phyloP scores from a whole-genome alignment of 2,329 filamentous ascomycete genomes.

The Penicillium olsonii region DNA sequence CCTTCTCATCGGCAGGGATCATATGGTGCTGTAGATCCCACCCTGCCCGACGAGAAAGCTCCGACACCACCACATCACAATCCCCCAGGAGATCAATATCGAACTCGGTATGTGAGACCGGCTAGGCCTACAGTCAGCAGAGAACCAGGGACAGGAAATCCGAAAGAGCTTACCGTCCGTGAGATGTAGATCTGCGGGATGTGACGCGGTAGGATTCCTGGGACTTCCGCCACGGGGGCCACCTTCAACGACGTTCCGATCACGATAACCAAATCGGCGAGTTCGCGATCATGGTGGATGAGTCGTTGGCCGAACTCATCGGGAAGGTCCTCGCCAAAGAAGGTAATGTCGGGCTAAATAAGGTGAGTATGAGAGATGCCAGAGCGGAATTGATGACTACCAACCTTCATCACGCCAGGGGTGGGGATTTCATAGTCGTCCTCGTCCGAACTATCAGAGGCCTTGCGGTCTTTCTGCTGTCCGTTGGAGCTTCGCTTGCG shows the following conservation, averaged over 20 bases:
- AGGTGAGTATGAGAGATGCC: conserved; percentile 9
- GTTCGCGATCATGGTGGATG: conserved; percentile 75
- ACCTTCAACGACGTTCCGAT: conserved; percentile 97
- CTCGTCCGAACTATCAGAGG: conserved; percentile 59
- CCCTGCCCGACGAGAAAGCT: conserved; percentile 77
- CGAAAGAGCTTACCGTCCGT: conserved; percentile 58
- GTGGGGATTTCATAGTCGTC: conserved; percentile 65
- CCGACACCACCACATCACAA: conserved; percentile 85
- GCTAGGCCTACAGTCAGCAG: conserved; percentile 42
- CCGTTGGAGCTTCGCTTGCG: conserved; percentile 55
- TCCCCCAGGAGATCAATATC: conserved; percentile 96
- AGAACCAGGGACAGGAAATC: background rate
- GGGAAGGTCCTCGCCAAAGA: conserved; percentile 90
- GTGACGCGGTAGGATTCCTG: conserved; percentile 72
- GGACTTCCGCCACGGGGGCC: conserved; percentile 89
- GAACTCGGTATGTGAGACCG: conserved; percentile 87
- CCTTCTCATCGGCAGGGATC: conserved; percentile 67
- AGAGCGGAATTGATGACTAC: conserved; percentile 1
- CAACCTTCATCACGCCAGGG: conserved; percentile 76
- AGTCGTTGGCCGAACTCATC: conserved; percentile 79
- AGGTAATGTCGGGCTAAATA: conserved; percentile 82
- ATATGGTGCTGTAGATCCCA: conserved; percentile 84
- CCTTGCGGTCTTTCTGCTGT: conserved; percentile 54
- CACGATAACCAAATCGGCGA: conserved; percentile 86
- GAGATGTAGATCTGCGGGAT: conserved; percentile 91